These are phyloP conservation scores for Tolypocladium tundrense DNA, from an alignment of 2,329 filamentous ascomycete species.

Conservation along the genomic window DNA sequence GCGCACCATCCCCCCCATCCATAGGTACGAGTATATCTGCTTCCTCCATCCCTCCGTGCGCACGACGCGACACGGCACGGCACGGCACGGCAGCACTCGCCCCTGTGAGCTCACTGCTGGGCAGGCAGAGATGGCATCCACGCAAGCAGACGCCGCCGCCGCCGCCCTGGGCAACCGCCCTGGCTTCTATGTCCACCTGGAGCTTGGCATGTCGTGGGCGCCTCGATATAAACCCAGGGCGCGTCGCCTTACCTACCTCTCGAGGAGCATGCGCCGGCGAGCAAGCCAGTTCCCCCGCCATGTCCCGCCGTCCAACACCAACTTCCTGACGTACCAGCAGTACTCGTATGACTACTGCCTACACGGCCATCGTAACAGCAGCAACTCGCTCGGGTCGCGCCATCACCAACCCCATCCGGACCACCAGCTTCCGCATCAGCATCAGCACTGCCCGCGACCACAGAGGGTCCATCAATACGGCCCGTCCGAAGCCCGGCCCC, in stretches of 20 bases:
- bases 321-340: not conserved
- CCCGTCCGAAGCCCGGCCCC: not conserved
- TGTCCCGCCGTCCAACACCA: not conserved
- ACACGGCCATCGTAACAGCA: not conserved
- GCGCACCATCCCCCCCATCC: not conserved
- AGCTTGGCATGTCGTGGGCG: conserved; percentile 39
- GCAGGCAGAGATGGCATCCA: not conserved
- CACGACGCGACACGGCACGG: not conserved
- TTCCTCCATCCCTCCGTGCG: not conserved
- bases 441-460: not conserved
- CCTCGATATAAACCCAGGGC: conserved; percentile 26
- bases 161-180: conserved; percentile 16
- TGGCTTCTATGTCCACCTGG: conserved; percentile 37
- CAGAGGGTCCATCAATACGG: not conserved
- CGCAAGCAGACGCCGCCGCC: not conserved
- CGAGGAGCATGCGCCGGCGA: not conserved
- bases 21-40: not conserved
- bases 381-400: no score
- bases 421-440: not conserved
- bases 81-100: not conserved
- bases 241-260: conserved; percentile 22
- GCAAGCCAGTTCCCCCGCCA: not conserved
- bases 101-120: not conserved
- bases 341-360: not conserved
- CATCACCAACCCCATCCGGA: not conserved